Percentiles rank a stretch among this genome's conserved stretches.
phyloP scores from a whole-genome alignment of 768 basidiomycete genomes.

The Podaxis sp. region DNA sequence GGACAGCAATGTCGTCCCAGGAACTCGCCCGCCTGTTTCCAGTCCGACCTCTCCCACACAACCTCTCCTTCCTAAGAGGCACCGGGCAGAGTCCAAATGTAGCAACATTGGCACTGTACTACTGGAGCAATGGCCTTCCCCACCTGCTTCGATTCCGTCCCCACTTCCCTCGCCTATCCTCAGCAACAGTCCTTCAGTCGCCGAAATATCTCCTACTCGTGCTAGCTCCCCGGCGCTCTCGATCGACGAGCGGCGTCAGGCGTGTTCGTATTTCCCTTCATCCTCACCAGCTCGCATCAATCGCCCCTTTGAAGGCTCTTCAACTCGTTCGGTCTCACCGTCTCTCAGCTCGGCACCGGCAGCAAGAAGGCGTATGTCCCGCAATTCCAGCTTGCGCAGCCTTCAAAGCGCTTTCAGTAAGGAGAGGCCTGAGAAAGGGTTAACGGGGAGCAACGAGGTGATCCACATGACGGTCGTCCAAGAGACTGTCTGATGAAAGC shows the following conservation, averaged over 20 bases:
- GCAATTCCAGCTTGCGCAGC: constrained; percentile 26
- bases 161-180: constrained; percentile 17
- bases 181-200: not conserved
- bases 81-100: constrained; percentile 3
- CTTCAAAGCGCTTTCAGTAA: constrained; percentile 27
- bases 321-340: constrained; percentile 24
- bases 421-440: constrained; percentile 23
- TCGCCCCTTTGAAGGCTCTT: constrained; percentile 33
- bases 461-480: constrained; percentile 46
- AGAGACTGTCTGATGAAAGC: constrained; percentile 30
- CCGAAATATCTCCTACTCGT: constrained; percentile 1
- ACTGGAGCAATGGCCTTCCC: constrained; percentile 40
- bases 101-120: constrained; percentile 36
- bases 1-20: not conserved
- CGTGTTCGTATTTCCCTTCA: constrained; percentile 22
- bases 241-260: constrained; percentile 18
- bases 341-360: constrained; percentile 14
- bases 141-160: constrained; percentile 25
- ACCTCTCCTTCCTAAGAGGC: constrained; percentile 1
- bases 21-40: not conserved
- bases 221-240: constrained; percentile 25
- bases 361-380: constrained; percentile 20
- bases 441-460: constrained; percentile 26
- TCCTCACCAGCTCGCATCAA: constrained; percentile 19
- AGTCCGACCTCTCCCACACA: not conserved